A percentile compares a stretch with the other conserved stretches of the same genome.
phyloP scores from a whole-genome alignment of 2,329 filamentous ascomycete species.

The Penicillium sp. region DNA sequence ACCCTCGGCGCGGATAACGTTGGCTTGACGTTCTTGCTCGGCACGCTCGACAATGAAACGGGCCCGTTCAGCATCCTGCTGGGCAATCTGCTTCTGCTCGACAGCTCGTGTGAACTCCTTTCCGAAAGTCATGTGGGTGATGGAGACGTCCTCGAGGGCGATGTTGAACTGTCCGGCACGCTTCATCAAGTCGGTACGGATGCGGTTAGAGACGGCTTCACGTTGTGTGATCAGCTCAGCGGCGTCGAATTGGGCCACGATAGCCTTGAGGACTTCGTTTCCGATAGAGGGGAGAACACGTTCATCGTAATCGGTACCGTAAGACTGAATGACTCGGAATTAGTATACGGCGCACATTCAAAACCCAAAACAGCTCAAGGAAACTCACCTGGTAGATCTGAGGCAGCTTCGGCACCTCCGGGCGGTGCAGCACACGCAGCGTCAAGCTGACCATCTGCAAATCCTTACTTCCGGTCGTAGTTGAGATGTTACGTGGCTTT shows the following conservation, averaged over 20 bases:
- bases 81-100: constrained; percentile 99
- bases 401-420: constrained; percentile 86
- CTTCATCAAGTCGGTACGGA: constrained; percentile 86
- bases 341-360: background rate
- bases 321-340: constrained; percentile 63
- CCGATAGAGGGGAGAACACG: constrained; percentile 97
- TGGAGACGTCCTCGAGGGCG: constrained; percentile 95
- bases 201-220: constrained; percentile 93
- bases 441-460: constrained; percentile 99
- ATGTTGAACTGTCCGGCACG: constrained; percentile 98
- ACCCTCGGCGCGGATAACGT: constrained; percentile 96
- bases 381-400: constrained; percentile 92
- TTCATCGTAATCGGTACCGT: constrained; percentile 98
- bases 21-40: constrained; percentile 97
- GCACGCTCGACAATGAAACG: constrained; percentile 98
- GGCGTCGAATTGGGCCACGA: constrained; percentile 98
- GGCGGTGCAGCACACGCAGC: constrained; percentile 88
- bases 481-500: constrained; percentile 95
- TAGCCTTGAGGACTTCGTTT: constrained; percentile 98
- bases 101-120: constrained; percentile 98
- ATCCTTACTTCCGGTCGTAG: constrained; percentile 97
- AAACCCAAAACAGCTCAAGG: background rate
- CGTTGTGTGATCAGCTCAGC: constrained; percentile 98
- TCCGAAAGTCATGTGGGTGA: constrained; percentile 99
- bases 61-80: constrained; percentile 96